Conservation (phyloP, 176 grass and related monocot species). For the Eragrostis curvula region DNA sequence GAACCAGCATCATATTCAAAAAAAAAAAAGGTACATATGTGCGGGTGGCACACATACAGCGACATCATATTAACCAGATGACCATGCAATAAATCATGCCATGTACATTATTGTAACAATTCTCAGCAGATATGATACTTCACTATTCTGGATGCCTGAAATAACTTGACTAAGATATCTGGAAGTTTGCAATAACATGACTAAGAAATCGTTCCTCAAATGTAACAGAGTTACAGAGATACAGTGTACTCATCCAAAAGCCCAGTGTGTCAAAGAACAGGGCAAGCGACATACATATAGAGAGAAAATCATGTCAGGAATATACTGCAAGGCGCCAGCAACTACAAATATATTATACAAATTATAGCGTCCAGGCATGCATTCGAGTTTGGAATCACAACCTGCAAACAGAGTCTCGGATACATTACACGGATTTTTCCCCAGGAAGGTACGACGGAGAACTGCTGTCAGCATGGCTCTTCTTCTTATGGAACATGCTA, state of each 20-base stretch:
- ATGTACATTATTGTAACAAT: background rate
- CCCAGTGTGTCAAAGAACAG: background rate
- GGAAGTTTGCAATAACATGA: background rate
- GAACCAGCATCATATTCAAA: too few relatives aligned
- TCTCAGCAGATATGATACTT: background rate
- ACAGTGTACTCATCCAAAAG: background rate
- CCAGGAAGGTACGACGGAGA: slow-evolving; percentile 65
- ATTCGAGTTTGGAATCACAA: slow-evolving; percentile 39
- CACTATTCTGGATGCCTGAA: background rate
- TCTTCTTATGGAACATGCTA: slow-evolving; percentile 82
- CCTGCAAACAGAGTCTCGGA: slow-evolving; percentile 13
- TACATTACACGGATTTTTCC: slow-evolving; percentile 64
- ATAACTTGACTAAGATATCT: background rate
- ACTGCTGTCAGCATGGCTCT: slow-evolving; percentile 52
- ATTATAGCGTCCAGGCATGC: slow-evolving; percentile 27
- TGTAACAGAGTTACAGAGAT: slow-evolving; percentile 30
- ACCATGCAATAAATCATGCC: background rate
- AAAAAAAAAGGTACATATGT: background rate
- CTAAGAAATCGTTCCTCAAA: background rate
- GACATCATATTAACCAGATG: background rate
- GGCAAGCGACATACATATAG: background rate
- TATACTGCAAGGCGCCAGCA: slow-evolving; percentile 34
- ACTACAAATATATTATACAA: slow-evolving; percentile 43
- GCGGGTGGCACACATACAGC: background rate
- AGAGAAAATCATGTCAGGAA: slow-evolving; percentile 22